Conservation (phyloP, 805 yeast genomes). For the Blastobotrys peoriensis region DNA sequence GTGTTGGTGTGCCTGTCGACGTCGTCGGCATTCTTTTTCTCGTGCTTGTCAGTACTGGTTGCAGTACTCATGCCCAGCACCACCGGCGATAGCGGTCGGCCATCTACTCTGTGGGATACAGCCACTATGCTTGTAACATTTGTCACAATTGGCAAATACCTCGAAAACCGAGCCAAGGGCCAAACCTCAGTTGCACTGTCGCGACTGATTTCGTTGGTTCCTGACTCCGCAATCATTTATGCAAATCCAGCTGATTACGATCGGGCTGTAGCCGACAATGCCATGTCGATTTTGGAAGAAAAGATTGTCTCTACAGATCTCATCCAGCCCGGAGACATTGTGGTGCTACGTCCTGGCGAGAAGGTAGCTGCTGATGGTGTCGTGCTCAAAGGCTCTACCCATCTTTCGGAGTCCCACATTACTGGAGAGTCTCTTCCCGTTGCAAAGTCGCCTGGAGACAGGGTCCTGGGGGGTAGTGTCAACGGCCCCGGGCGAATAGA, state of each 20-base stretch:
- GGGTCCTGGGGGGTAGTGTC: slow-evolving; percentile 83
- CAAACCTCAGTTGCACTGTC: slow-evolving; percentile 87
- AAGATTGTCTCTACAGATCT: slow-evolving; percentile 63
- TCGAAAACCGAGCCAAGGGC: slow-evolving; percentile 90
- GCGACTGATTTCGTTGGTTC: slow-evolving; percentile 70
- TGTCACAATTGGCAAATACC: slow-evolving; percentile 83
- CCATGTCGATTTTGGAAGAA: slow-evolving; percentile 31
- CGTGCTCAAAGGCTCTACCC: slow-evolving; percentile 71
- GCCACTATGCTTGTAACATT: slow-evolving; percentile 77
- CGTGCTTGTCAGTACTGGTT: slow-evolving; percentile 54
- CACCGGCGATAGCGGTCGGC: slow-evolving; percentile 36
- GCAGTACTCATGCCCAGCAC: slow-evolving; percentile 21
- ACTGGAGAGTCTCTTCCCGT: slow-evolving; percentile 91
- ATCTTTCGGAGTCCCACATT: slow-evolving; percentile 79
- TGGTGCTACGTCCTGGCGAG: slow-evolving; percentile 76
- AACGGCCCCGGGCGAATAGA: slow-evolving; percentile 72
- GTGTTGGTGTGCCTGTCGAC: slow-evolving; percentile 81
- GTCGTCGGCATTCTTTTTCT: slow-evolving; percentile 67
- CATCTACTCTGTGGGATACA: slow-evolving; percentile 78
- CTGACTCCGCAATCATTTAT: slow-evolving; percentile 61
- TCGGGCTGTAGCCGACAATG: slow-evolving; percentile 11
- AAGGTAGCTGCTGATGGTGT: slow-evolving; percentile 90
- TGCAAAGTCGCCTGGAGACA: slow-evolving; percentile 51
- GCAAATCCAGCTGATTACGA: slow-evolving; percentile 18
- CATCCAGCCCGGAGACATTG: slow-evolving; percentile 70